Conservation (phyloP, 2,329 filamentous ascomycete species). For the Tolypocladium paradoxum region DNA sequence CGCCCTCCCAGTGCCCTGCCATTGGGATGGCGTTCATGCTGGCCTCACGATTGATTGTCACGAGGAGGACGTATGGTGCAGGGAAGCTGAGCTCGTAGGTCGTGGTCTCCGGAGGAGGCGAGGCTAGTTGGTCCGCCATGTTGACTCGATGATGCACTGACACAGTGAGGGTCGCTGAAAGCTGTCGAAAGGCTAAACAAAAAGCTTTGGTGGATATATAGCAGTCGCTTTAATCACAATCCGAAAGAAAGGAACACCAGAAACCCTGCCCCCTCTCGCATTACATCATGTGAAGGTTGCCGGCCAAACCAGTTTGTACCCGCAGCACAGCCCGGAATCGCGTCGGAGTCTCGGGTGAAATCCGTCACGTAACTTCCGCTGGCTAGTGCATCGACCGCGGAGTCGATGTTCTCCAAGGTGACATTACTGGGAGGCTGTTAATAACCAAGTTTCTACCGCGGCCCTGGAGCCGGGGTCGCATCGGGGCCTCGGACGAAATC, state of each 20-base stretch:
- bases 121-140: constrained; percentile 7
- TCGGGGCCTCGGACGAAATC: not conserved
- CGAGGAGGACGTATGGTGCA: constrained; percentile 33
- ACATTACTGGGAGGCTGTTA: too few species aligned
- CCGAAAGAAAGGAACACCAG: not conserved
- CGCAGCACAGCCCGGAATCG: not conserved
- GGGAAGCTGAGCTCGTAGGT: constrained; percentile 30
- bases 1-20: constrained; percentile 36
- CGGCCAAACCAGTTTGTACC: not conserved
- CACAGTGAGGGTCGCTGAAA: not conserved
- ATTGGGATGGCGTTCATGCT: constrained; percentile 35
- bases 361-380: not conserved
- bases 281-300: not conserved
- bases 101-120: constrained; percentile 6
- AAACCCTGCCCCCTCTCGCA: not conserved
- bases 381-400: not conserved
- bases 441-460: too few species aligned
- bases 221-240: not conserved
- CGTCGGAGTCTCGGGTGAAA: not conserved
- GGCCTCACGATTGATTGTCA: constrained; percentile 40
- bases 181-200: not conserved
- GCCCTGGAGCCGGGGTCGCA: not conserved
- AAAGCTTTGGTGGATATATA: not conserved
- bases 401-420: too few species aligned
- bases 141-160: not conserved